Evolutionary conservation across 202 grass and related monocot genomes (phyloP).

Genomic region (Bolboschoenoplectus hybrid): DNA sequence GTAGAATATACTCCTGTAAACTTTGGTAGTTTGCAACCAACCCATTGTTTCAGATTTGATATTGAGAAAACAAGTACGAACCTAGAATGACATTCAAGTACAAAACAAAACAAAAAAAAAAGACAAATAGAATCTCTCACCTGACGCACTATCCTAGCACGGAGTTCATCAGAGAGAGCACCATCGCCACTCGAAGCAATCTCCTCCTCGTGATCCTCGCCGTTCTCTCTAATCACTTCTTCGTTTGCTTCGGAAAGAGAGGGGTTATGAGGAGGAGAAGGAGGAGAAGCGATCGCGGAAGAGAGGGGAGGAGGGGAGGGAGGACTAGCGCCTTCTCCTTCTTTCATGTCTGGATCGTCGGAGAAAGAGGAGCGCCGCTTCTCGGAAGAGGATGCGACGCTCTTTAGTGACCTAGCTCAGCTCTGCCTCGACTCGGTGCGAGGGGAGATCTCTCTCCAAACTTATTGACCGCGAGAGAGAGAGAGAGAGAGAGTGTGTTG

Average conservation of each 20-base stretch:
- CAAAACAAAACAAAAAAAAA: background rate
- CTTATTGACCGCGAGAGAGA: background rate
- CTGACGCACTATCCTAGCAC: constrained; percentile 69
- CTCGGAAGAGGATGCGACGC: background rate
- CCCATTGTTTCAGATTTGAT: background rate
- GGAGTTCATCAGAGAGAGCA: constrained; percentile 64
- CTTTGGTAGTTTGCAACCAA: background rate
- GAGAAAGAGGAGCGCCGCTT: constrained; percentile 17
- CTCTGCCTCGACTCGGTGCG: constrained; percentile 16
- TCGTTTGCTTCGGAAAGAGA: constrained; percentile 21
- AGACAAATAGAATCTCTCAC: constrained; percentile 14
- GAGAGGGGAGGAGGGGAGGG: constrained; percentile 35
- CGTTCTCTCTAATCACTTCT: constrained; percentile 31
- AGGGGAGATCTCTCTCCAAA: background rate
- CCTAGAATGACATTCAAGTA: background rate
- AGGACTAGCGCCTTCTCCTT: constrained; percentile 24
- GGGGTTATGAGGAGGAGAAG: constrained; percentile 5
- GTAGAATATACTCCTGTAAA: background rate
- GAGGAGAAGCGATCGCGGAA: constrained; percentile 36
- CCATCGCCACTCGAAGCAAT: constrained; percentile 24
- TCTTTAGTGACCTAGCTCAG: constrained; percentile 6
- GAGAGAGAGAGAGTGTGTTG: background rate
- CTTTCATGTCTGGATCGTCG: constrained; percentile 13
- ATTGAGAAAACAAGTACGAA: background rate
- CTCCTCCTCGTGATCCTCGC: constrained; percentile 22